Evolutionary conservation across 2,329 filamentous ascomycete genomes (phyloP), one percentile per base, ranked within the genome.

Genomic region (Sporothrix schenckii): DNA sequence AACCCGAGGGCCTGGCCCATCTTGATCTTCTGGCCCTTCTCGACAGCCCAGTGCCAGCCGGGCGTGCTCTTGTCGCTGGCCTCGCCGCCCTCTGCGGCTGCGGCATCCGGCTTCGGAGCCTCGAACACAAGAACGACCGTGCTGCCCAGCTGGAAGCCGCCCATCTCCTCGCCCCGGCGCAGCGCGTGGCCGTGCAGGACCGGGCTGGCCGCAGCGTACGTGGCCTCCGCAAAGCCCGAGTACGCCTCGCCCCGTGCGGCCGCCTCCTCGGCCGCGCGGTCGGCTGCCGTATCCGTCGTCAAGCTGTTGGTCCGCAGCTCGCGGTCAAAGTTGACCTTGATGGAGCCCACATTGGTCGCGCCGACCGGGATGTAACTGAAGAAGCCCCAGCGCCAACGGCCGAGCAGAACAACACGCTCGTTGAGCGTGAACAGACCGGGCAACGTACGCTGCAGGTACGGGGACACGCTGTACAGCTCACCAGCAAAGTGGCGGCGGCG

Each of bases 71-170:
- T 82, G 0, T 83, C 84, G 47, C 82, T 84, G 39, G 82, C 83
- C 30, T 82, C 84, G 44, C 82, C 82, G 9, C 80, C 81, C 70
- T 83, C 84, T 1, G 47, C 19, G n/a, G n/a, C 39, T 2, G 50
- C 21, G 2, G 67, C 44, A 10, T 53, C 72, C 79, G 71, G 58
- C 0, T 83, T 84, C 24, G 95, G 95, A 14, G 95, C 95, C 81
- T 99, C 96, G 78, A 99, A 99, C 0, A 99, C 93, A 68, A 99
- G 84, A 52, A 99, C 95, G 74, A 99, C 90, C 0, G 94, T 97
- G 79, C 93, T 97, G 24, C 95, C 95, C 3, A 99, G 85, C 82
- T 96, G 93, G 82, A 99, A 99, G 0, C 95, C 96, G 69, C 95
- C 95, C 93, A 99, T 98, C 80, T 99, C 95, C 78, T 98, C 94